Evolutionary conservation across 192 early-diverging fungal species (phyloP).

Genomic region (Kickxella alabastrina): DNA sequence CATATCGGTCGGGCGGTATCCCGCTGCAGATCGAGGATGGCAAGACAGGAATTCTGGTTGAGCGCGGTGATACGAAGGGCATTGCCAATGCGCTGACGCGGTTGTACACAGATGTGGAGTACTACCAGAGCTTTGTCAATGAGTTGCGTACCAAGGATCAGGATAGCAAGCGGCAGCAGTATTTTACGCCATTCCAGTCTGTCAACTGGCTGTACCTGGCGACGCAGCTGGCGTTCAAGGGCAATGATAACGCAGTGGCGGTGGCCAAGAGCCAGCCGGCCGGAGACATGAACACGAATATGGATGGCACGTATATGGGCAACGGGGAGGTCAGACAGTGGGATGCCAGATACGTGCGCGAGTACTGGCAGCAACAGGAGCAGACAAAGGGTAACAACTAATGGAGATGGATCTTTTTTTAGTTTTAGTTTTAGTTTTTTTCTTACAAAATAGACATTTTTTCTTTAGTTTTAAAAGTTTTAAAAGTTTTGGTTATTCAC

Average conservation of each 20-base stretch:
- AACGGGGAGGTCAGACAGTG: constrained; percentile 40
- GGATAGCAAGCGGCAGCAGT: constrained; percentile 61
- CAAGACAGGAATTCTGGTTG: constrained; percentile 64
- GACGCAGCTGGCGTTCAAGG: constrained; percentile 55
- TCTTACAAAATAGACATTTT: neutral
- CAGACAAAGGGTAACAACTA: no score
- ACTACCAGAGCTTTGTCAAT: constrained; percentile 54
- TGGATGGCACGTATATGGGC: constrained; percentile 50
- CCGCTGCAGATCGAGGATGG: constrained; percentile 73
- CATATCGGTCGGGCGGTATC: constrained; percentile 68
- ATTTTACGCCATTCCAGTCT: constrained; percentile 63
- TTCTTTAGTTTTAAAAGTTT: neutral
- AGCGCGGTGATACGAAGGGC: constrained; percentile 56
- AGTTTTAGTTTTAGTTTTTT: neutral
- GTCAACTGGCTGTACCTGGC: constrained; percentile 73
- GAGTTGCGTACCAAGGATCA: constrained; percentile 50
- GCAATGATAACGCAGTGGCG: constrained; percentile 31
- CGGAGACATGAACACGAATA: constrained; percentile 3
- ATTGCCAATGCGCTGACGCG: constrained; percentile 61
- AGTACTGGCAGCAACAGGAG: constrained; percentile 44
- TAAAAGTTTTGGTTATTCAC: neutral
- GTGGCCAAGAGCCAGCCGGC: constrained; percentile 29
- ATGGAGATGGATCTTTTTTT: neutral
- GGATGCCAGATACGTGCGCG: constrained; percentile 44
- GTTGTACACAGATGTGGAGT: constrained; percentile 56